Evolutionary conservation across 805 yeast genomes (phyloP).

Genomic region (Priceomyces medius): DNA sequence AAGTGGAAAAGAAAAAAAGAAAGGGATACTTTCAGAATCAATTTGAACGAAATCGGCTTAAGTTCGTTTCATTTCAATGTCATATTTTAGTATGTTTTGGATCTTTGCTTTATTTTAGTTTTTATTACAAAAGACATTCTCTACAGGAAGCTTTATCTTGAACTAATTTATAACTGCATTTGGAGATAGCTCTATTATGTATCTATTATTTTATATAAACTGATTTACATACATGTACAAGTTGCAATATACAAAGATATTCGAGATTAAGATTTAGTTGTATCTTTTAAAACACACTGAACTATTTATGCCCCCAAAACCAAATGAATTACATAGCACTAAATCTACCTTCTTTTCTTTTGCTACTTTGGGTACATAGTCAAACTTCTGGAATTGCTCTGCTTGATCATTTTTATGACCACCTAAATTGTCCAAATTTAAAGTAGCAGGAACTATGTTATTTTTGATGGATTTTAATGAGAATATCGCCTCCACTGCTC

Average conservation of each 20-base stretch:
- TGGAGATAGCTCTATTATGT: neutral
- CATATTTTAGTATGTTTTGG: neutral
- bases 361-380: constrained; percentile 57
- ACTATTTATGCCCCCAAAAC: constrained; percentile 96
- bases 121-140: neutral
- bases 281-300: constrained; percentile 52
- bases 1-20: no score
- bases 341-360: constrained; percentile 40
- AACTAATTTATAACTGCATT: neutral
- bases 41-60: no score
- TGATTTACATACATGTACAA: neutral
- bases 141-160: neutral
- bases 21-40: no score
- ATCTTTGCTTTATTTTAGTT: neutral
- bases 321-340: constrained; percentile 88
- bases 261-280: no score
- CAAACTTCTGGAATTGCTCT: constrained; percentile 44
- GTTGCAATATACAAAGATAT: neutral
- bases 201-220: neutral
- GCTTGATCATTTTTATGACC: constrained; percentile 46
- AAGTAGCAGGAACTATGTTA: constrained; percentile 71
- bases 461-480: constrained; percentile 64
- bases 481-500: constrained; percentile 86
- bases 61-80: no score
- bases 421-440: constrained; percentile 61